Conservation (phyloP, 805 yeast species). For the Candida ipomoeae region DNA sequence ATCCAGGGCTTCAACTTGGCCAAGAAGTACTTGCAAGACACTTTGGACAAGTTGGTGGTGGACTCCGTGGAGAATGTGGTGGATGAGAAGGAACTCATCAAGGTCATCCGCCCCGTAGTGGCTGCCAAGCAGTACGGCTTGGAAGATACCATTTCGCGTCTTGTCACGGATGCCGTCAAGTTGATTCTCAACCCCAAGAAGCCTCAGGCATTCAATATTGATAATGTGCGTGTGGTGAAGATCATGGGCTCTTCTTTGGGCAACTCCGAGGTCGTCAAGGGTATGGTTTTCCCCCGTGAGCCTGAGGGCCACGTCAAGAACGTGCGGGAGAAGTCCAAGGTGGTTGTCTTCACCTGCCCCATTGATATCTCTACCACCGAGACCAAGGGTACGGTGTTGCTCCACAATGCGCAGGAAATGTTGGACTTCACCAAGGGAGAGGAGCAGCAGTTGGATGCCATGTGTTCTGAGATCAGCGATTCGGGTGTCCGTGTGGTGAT, state of each 20-base stretch:
- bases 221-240: slow-evolving; percentile 91
- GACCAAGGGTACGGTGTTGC: slow-evolving; percentile 93
- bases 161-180: slow-evolving; percentile 82
- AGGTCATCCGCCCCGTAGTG: slow-evolving; percentile 80
- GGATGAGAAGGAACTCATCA: slow-evolving; percentile 53
- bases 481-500: slow-evolving; percentile 84
- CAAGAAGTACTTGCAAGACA: slow-evolving; percentile 64
- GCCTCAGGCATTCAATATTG: slow-evolving; percentile 75
- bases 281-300: slow-evolving; percentile 97
- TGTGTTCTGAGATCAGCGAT: slow-evolving; percentile 76
- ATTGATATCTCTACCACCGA: slow-evolving; percentile 95
- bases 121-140: slow-evolving; percentile 91
- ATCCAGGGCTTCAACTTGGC: slow-evolving; percentile 91
- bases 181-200: slow-evolving; percentile 65
- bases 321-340: slow-evolving; percentile 60
- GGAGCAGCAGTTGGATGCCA: slow-evolving; percentile 84
- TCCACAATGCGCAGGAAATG: slow-evolving; percentile 97
- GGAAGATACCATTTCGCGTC: slow-evolving; percentile 69
- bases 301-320: slow-evolving; percentile 90
- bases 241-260: slow-evolving; percentile 86
- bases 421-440: slow-evolving; percentile 94
- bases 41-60: slow-evolving; percentile 62
- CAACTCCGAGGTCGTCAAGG: slow-evolving; percentile 78
- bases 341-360: slow-evolving; percentile 90
- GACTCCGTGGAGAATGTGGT: slow-evolving; percentile 57